phyloP scores from a whole-genome alignment of 1,284 basidiomycete genomes.

The Leccinum laetum region DNA sequence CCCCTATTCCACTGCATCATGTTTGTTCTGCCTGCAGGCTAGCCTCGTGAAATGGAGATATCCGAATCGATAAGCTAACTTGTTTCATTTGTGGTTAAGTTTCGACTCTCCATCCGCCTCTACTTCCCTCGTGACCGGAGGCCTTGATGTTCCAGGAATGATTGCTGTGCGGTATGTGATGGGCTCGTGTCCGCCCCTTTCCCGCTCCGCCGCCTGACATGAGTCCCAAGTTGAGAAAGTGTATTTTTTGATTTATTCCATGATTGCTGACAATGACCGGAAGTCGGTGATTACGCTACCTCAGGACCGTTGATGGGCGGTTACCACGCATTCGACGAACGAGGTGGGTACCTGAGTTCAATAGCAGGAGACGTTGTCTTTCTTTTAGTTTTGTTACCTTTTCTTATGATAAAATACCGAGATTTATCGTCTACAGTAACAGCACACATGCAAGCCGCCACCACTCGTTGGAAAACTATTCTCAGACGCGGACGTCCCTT shows the following conservation, averaged over 20 bases:
- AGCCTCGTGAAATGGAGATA: slow-evolving; percentile 23
- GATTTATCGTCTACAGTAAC: background rate
- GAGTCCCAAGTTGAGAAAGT: background rate
- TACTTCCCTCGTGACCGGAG: background rate
- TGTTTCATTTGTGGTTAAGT: slow-evolving; percentile 12
- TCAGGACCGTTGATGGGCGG: slow-evolving; percentile 11
- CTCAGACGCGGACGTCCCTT: slow-evolving; percentile 7
- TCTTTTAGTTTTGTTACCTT: background rate
- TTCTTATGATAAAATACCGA: background rate
- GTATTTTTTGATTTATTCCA: background rate
- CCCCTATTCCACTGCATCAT: slow-evolving; percentile 19
- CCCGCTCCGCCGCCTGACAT: background rate
- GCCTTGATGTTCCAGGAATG: background rate
- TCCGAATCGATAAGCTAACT: slow-evolving; percentile 23
- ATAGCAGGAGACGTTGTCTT: background rate
- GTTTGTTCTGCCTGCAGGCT: slow-evolving; percentile 6
- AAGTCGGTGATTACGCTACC: slow-evolving; percentile 24
- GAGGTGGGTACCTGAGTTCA: background rate
- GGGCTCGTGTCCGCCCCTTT: background rate
- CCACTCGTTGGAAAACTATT: slow-evolving; percentile 5
- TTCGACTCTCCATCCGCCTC: slow-evolving; percentile 3
- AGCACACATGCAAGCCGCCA: slow-evolving; percentile 4
- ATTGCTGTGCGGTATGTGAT: background rate
- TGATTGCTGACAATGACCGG: background rate
- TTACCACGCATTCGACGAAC: background rate